Percentiles rank a stretch among this genome's conserved stretches.
These are phyloP conservation scores for Podaxis sp. DNA, from an alignment of 768 basidiomycete species.

Conservation along the genomic window DNA sequence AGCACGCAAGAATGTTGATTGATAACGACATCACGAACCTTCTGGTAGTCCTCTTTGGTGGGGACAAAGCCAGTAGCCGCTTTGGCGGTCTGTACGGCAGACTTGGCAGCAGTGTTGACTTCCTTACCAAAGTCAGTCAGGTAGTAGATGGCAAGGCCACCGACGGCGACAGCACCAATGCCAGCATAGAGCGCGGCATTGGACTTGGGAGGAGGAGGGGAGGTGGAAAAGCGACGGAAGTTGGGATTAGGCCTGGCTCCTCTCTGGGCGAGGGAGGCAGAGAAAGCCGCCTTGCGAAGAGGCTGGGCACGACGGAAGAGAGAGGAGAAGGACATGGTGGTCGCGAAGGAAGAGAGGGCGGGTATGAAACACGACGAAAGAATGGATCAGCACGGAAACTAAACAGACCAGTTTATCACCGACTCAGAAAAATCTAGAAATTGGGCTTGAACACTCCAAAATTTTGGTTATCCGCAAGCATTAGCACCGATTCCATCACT, in stretches of 20 bases:
- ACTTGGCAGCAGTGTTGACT: conserved; percentile 52
- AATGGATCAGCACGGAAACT: background rate
- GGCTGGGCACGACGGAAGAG: conserved; percentile 40
- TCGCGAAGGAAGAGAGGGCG: conserved; percentile 17
- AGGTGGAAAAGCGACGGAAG: conserved; percentile 54
- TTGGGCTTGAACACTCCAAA: background rate
- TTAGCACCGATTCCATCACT: background rate
- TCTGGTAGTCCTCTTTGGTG: conserved; percentile 84
- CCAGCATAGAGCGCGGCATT: conserved; percentile 56
- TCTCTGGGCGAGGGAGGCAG: conserved; percentile 11
- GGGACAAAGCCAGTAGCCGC: conserved; percentile 68
- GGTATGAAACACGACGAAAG: conserved; percentile 1
- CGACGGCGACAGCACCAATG: conserved; percentile 53
- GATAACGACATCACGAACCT: conserved; percentile 38
- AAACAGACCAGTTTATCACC: background rate
- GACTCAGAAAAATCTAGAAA: background rate
- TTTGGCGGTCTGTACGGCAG: conserved; percentile 58
- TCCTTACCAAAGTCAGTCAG: conserved; percentile 45
- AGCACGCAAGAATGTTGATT: background rate
- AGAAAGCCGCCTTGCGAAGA: conserved; percentile 13
- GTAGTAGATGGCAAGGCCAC: conserved; percentile 64
- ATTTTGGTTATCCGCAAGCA: background rate
- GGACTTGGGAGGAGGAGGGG: conserved; percentile 45
- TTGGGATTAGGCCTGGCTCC: conserved; percentile 14
- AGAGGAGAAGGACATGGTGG: conserved; percentile 52